Conservation (phyloP, 2,329 filamentous ascomycete species). For the Blastomyces silverae region DNA sequence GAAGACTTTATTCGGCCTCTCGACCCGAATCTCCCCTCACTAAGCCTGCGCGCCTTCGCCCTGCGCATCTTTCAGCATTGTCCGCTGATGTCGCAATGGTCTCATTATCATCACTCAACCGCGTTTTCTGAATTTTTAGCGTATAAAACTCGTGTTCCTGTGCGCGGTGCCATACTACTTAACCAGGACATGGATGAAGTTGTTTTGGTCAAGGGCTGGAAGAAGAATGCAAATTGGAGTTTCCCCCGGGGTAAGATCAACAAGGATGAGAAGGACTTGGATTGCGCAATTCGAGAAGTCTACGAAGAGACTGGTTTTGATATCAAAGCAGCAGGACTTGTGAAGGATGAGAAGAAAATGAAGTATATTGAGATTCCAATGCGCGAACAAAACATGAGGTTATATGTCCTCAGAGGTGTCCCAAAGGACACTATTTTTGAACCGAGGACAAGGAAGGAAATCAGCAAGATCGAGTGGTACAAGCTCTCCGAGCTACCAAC, state of each 20-base stretch:
- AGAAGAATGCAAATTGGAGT: slow-evolving; percentile 92
- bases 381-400: slow-evolving; percentile 82
- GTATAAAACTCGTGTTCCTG: slow-evolving; percentile 92
- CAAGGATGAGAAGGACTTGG: slow-evolving; percentile 88
- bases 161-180: slow-evolving; percentile 86
- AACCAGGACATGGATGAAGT: slow-evolving; percentile 92
- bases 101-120: slow-evolving; percentile 65
- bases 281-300: slow-evolving; percentile 89
- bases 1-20: slow-evolving; percentile 96
- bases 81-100: slow-evolving; percentile 75
- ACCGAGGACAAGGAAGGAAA: slow-evolving; percentile 89
- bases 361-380: slow-evolving; percentile 86
- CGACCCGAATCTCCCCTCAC: slow-evolving; percentile 74
- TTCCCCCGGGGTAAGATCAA: slow-evolving; percentile 98
- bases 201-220: slow-evolving; percentile 94
- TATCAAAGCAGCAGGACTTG: slow-evolving; percentile 65
- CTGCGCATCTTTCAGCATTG: slow-evolving; percentile 90
- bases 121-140: slow-evolving; percentile 88
- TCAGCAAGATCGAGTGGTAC: slow-evolving; percentile 96
- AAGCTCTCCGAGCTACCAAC: slow-evolving; percentile 80
- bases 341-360: slow-evolving; percentile 62
- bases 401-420: slow-evolving; percentile 87
- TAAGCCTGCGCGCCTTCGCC: slow-evolving; percentile 78
- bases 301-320: slow-evolving; percentile 96
- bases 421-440: slow-evolving; percentile 83